phyloP scores from a whole-genome alignment of 2,329 filamentous ascomycete genomes.

The Penicillium sp. region DNA sequence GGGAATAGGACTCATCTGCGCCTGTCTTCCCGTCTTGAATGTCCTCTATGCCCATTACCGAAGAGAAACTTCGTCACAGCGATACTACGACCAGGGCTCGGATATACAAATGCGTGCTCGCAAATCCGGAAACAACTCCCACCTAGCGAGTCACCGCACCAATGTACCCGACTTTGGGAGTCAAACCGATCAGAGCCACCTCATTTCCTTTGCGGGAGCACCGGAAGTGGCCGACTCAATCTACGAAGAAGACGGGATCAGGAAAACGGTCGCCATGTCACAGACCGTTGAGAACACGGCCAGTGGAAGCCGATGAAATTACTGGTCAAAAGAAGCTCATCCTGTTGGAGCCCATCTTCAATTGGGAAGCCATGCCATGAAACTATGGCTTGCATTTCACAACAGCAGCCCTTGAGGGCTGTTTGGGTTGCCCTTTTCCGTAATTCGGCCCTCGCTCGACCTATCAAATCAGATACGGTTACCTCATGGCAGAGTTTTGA shows the following conservation, averaged over 20 bases:
- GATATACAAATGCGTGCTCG: slow-evolving; percentile 25
- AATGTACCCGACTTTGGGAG: slow-evolving; percentile 22
- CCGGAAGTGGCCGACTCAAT: slow-evolving; percentile 13
- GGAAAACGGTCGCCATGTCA: slow-evolving; percentile 17
- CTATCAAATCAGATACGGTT: neutral
- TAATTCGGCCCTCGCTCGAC: too few relatives aligned
- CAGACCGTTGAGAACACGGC: slow-evolving; percentile 14
- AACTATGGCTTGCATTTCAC: too few relatives aligned
- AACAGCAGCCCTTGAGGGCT: too few relatives aligned
- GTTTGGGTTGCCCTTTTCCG: too few relatives aligned
- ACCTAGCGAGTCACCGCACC: slow-evolving; percentile 11
- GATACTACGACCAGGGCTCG: slow-evolving; percentile 25
- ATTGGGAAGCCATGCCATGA: neutral
- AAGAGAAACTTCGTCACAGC: slow-evolving; percentile 24
- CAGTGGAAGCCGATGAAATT: slow-evolving; percentile 2
- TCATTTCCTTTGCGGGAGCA: slow-evolving; percentile 25
- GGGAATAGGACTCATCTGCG: slow-evolving; percentile 34
- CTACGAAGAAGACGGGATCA: slow-evolving; percentile 13
- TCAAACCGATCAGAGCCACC: slow-evolving; percentile 29
- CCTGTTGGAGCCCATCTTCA: too few relatives aligned
- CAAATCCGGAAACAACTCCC: slow-evolving; percentile 16
- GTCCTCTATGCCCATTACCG: slow-evolving; percentile 23
- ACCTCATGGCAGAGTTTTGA: slow-evolving; percentile 7
- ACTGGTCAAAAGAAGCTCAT: neutral
- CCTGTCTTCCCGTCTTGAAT: slow-evolving; percentile 33